Evolutionary conservation across 106 monocot genomes (phyloP).

Genomic region (Agapanthus africanus): DNA sequence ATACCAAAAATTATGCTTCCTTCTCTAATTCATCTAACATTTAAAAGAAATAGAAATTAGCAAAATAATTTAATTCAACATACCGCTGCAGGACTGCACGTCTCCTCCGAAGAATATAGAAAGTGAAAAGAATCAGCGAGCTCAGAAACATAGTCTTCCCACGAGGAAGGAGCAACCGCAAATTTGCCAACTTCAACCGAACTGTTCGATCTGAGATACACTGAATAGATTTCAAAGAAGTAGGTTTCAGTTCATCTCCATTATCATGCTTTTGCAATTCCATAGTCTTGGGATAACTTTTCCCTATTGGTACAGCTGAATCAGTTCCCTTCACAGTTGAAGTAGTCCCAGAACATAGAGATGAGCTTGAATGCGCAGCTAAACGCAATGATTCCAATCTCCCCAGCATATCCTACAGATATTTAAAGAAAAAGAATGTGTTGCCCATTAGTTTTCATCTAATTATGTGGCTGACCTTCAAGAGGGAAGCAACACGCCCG

Average conservation of each 20-base stretch:
- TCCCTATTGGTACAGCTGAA: conserved; percentile 1
- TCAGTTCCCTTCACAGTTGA: conserved; percentile 11
- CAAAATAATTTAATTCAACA: neutral
- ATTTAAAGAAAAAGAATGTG: neutral
- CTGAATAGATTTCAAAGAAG: conserved; percentile 17
- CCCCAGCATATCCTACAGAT: conserved; percentile 49
- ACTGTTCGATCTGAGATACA: conserved; percentile 20
- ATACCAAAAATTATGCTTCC: neutral
- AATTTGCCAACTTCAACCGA: conserved; percentile 36
- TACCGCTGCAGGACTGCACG: conserved; percentile 39
- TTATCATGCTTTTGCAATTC: conserved; percentile 9
- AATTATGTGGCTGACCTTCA: neutral
- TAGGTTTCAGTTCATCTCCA: conserved; percentile 12
- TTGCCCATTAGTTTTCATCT: neutral
- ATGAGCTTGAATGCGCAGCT: conserved; percentile 25
- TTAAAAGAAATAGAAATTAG: neutral
- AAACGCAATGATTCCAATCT: conserved; percentile 34
- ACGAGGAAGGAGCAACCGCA: conserved; percentile 26
- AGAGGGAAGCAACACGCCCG: no score
- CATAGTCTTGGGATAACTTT: conserved; percentile 9
- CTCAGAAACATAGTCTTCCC: conserved; percentile 46
- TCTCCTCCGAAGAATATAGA: conserved; percentile 43
- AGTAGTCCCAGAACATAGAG: neutral
- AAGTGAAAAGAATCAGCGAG: conserved; percentile 29
- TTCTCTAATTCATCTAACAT: neutral